These are phyloP conservation scores for Hypoxylon sp. DNA, from an alignment of 2,329 filamentous ascomycete genomes.

Conservation along the genomic window DNA sequence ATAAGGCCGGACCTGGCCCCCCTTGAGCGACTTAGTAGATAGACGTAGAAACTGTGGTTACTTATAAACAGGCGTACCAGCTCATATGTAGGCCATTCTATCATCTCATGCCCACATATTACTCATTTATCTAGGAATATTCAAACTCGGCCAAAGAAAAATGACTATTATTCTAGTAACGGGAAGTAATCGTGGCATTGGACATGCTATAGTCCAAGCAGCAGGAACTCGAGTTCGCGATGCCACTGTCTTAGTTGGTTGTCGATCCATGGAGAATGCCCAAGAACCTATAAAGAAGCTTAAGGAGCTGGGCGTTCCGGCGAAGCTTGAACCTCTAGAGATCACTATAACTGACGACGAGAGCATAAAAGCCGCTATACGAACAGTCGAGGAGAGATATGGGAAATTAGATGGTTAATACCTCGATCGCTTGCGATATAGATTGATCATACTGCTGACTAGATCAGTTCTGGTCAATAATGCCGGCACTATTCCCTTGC, in stretches of 20 bases:
- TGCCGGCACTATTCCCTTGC: constrained; percentile 17
- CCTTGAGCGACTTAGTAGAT: background rate
- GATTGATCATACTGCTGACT: background rate
- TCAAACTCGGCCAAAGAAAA: constrained; percentile 5
- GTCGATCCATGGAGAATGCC: constrained; percentile 23
- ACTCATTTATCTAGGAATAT: constrained; percentile 5
- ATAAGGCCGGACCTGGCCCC: background rate
- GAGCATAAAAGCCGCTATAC: constrained; percentile 34
- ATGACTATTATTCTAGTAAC: constrained; percentile 34
- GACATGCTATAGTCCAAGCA: constrained; percentile 32
- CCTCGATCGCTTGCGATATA: background rate
- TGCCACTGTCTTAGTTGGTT: constrained; percentile 26
- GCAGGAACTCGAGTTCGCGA: constrained; percentile 23
- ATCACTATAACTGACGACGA: constrained; percentile 35
- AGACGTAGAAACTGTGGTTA: background rate
- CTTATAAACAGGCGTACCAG: background rate
- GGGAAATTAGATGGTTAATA: constrained; percentile 35
- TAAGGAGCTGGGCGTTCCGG: constrained; percentile 24
- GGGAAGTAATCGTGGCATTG: constrained; percentile 35
- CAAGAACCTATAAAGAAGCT: constrained; percentile 32
- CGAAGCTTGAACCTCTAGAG: constrained; percentile 29
- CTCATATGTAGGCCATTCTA: background rate
- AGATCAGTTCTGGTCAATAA: constrained; percentile 31
- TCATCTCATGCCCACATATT: background rate
- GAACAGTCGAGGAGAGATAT: constrained; percentile 30